Evolutionary conservation across 306 rosid genomes (phyloP).

Genomic region (Cucurbita argyrosperma): DNA sequence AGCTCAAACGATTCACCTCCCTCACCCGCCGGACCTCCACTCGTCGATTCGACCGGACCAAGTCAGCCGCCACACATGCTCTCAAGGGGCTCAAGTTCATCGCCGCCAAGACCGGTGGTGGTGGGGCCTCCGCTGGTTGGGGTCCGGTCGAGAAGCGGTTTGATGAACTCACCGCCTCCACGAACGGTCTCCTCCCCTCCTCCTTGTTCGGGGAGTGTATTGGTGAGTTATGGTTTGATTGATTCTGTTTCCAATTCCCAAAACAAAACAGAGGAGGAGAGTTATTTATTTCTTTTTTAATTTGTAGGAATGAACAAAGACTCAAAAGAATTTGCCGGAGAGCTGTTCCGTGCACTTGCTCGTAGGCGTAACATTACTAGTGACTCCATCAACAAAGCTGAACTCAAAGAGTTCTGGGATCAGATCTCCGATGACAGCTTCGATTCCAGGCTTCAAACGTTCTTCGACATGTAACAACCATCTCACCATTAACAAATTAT

Average conservation of each 20-base stretch:
- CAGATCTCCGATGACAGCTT: constrained; percentile 43
- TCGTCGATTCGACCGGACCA: constrained; percentile 27
- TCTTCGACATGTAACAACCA: constrained; percentile 40
- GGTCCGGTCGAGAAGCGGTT: constrained; percentile 29
- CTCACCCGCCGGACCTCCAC: constrained; percentile 12
- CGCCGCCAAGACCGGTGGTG: constrained; percentile 21
- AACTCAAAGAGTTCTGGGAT: constrained; percentile 39
- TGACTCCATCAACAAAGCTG: constrained; percentile 25
- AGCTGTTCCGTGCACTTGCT: constrained; percentile 42
- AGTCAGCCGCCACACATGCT: constrained; percentile 39
- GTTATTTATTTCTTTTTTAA: background rate
- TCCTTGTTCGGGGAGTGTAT: constrained; percentile 47
- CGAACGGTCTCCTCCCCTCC: constrained; percentile 30
- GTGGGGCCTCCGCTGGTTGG: constrained; percentile 20
- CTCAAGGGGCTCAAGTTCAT: constrained; percentile 41
- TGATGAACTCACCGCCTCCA: constrained; percentile 23
- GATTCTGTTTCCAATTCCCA: background rate
- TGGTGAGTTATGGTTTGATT: constrained; percentile 8
- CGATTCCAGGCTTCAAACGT: constrained; percentile 42
- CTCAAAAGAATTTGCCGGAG: constrained; percentile 45
- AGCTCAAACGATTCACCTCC: constrained; percentile 36
- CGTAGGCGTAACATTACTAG: constrained; percentile 22
- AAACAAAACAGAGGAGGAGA: background rate
- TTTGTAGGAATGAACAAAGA: constrained; percentile 45
- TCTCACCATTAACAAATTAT: background rate